phyloP scores from a whole-genome alignment of 169 alveolate genomes.

The Besnoitia besnoiti region DNA sequence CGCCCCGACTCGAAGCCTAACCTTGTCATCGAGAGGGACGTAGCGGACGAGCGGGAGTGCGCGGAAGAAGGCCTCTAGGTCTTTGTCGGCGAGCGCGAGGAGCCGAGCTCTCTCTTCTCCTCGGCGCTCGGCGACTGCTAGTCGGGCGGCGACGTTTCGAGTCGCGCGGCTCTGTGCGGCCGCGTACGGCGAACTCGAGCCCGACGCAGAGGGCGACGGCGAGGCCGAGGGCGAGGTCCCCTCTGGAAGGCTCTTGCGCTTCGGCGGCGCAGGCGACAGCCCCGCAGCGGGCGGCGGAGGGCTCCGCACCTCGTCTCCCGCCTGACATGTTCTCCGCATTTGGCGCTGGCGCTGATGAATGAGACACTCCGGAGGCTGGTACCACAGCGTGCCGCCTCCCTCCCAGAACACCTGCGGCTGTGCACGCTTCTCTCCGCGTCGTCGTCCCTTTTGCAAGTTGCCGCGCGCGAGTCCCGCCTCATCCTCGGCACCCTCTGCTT shows the following conservation, averaged over 20 bases:
- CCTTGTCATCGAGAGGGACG: slow-evolving; percentile 6
- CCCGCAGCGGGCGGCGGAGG: not conserved
- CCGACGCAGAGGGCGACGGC: too few species aligned
- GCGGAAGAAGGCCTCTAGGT: slow-evolving; percentile 11
- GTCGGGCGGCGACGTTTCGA: too few species aligned
- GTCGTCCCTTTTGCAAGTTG: too few species aligned
- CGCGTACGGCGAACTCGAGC: too few species aligned
- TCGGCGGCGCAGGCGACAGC: not conserved
- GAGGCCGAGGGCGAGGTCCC: not conserved
- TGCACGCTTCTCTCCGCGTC: slow-evolving; percentile 76
- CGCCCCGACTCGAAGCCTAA: not conserved
- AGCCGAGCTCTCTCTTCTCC: not conserved
- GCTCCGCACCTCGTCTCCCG: not conserved
- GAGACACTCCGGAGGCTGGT: slow-evolving; percentile 92
- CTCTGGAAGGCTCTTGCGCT: not conserved
- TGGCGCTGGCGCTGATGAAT: slow-evolving; percentile 53
- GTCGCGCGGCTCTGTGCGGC: not conserved
- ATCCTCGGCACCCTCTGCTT: not conserved
- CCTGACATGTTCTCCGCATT: not conserved
- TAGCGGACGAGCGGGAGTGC: not conserved
- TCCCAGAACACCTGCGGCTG: slow-evolving; percentile 77
- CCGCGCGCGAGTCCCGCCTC: slow-evolving; percentile 24
- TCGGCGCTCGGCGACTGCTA: not conserved
- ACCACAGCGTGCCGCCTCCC: slow-evolving; percentile 93
- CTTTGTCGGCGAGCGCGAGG: not conserved